Evolutionary conservation across 495 filamentous ascomycete species (phyloP).

Genomic region (Talaromyces stipitatus): DNA sequence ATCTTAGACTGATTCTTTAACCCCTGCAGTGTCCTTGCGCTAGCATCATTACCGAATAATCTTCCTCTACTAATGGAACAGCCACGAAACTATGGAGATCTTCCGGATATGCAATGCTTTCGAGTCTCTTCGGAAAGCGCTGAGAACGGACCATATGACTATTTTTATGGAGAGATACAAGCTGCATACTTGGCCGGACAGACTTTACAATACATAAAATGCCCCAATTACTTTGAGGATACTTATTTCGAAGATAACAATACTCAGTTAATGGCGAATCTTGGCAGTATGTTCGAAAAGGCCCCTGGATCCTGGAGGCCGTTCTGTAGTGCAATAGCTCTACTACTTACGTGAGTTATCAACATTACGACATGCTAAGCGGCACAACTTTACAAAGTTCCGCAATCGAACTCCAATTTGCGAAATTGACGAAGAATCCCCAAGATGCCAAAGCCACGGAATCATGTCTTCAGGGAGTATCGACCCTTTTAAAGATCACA

Average conservation of each 20-base stretch:
- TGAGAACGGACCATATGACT: not conserved
- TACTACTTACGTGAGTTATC: not conserved
- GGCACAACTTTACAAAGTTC: not conserved
- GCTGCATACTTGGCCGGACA: not conserved
- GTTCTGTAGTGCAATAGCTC: not conserved
- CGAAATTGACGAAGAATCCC: not conserved
- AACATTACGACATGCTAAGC: too few species aligned
- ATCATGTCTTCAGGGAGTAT: not conserved
- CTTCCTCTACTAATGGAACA: slow-evolving; percentile 2
- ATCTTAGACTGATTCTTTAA: not conserved
- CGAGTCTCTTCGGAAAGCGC: not conserved
- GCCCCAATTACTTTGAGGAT: not conserved
- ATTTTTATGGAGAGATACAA: not conserved
- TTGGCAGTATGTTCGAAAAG: not conserved
- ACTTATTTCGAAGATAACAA: not conserved
- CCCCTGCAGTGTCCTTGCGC: not conserved
- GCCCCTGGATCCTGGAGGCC: slow-evolving; percentile 2
- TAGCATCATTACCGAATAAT: not conserved
- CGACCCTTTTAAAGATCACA: not conserved
- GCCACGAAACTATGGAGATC: not conserved
- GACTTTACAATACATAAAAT: not conserved
- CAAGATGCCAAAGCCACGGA: not conserved
- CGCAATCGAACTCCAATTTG: not conserved
- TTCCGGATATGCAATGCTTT: not conserved
- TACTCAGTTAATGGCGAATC: not conserved